These are phyloP conservation scores for Leptographium wingfieldii DNA, from an alignment of 2,329 filamentous ascomycete genomes.

Conservation along the genomic window DNA sequence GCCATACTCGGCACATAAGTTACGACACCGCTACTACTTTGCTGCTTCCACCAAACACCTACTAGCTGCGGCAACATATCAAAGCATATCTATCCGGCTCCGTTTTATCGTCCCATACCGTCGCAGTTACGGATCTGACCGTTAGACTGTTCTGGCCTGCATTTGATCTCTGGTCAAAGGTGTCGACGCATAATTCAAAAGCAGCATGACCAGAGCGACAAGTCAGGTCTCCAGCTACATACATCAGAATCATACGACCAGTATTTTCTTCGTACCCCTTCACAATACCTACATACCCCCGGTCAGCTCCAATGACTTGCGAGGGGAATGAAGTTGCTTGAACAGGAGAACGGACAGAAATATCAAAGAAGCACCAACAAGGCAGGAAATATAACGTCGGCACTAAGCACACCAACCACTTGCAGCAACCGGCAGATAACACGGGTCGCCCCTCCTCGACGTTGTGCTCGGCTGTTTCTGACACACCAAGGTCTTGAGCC, in stretches of 20 bases:
- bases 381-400: background rate
- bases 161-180: background rate
- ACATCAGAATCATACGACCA: background rate
- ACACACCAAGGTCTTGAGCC: background rate
- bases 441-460: background rate
- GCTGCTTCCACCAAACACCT: background rate
- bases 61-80: background rate
- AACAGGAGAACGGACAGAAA: background rate
- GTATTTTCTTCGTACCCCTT: background rate
- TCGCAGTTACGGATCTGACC: background rate
- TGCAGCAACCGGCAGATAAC: background rate
- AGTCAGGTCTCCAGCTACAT: background rate
- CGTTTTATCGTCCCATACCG: background rate
- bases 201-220: background rate
- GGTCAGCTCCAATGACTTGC: background rate
- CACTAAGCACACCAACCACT: background rate
- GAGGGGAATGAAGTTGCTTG: background rate
- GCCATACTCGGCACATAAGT: background rate
- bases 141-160: background rate
- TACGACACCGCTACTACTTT: background rate
- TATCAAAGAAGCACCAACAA: background rate
- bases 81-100: background rate
- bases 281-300: background rate
- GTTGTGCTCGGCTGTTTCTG: background rate
- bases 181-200: background rate